phyloP scores from a whole-genome alignment of 345 rosid genomes.

The Excoecaria agallocha region DNA sequence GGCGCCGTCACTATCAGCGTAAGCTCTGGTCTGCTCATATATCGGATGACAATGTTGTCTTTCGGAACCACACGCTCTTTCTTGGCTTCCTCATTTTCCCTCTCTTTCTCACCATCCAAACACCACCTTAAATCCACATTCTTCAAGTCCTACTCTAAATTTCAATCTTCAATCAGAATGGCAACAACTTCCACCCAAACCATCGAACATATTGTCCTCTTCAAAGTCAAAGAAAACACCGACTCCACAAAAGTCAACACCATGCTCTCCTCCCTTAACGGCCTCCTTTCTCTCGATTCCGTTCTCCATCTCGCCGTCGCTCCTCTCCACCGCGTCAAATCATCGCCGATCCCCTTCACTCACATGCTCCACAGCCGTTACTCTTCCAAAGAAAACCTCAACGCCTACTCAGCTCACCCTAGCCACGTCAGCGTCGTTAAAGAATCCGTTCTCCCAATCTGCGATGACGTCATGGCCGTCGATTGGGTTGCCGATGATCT shows the following conservation, averaged over 20 bases:
- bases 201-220: constrained; percentile 78
- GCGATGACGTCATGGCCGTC: constrained; percentile 80
- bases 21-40: not conserved
- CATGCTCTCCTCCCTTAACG: constrained; percentile 60
- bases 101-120: not conserved
- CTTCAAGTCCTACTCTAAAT: not conserved
- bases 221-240: constrained; percentile 58
- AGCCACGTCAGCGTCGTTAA: constrained; percentile 56
- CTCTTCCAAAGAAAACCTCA: constrained; percentile 53
- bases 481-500: constrained; percentile 60
- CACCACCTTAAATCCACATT: constrained; percentile 8
- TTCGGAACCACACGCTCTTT: constrained; percentile 21
- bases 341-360: constrained; percentile 52
- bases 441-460: constrained; percentile 55
- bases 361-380: constrained; percentile 92
- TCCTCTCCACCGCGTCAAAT: constrained; percentile 45
- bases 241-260: constrained; percentile 41
- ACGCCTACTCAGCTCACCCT: constrained; percentile 57
- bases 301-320: constrained; percentile 68
- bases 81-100: constrained; percentile 21
- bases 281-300: constrained; percentile 45
- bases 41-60: constrained; percentile 22
- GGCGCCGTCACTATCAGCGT: not conserved
- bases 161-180: constrained; percentile 24
- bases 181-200: constrained; percentile 21